A percentile compares a stretch with the other conserved stretches of the same genome.
These are phyloP conservation scores for Cryoendolithus antarcticus DNA, from an alignment of 2,329 filamentous ascomycete species.

Conservation along the genomic window DNA sequence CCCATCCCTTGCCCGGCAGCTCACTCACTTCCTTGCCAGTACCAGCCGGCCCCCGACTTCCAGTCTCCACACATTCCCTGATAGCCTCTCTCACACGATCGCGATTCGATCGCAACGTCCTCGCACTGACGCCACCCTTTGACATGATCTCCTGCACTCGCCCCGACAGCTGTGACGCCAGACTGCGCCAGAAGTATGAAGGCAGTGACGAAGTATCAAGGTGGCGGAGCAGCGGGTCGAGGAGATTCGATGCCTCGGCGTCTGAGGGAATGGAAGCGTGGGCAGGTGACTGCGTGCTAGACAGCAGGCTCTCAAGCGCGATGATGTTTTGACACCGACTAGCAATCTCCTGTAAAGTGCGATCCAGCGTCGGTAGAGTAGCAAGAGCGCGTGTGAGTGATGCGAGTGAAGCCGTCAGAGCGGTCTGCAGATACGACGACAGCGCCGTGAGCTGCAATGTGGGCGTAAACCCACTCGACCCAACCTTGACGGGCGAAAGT, in stretches of 20 bases:
- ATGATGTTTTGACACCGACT: constrained; percentile 81
- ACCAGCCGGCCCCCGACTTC: constrained; percentile 51
- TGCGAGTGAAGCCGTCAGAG: constrained; percentile 66
- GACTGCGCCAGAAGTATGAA: constrained; percentile 85
- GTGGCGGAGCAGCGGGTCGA: constrained; percentile 55
- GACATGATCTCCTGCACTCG: constrained; percentile 75
- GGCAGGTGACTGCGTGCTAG: constrained; percentile 50
- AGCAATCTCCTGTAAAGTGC: constrained; percentile 69
- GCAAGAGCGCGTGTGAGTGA: constrained; percentile 63
- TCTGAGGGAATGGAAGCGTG: constrained; percentile 50
- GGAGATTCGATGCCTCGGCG: constrained; percentile 37
- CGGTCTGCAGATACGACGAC: constrained; percentile 69
- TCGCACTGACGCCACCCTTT: constrained; percentile 69
- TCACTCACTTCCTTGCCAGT: constrained; percentile 24
- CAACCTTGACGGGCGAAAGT: constrained; percentile 50
- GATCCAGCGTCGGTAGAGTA: constrained; percentile 69
- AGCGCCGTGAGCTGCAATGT: constrained; percentile 62
- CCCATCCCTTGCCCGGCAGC: constrained; percentile 47
- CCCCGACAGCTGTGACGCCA: constrained; percentile 64
- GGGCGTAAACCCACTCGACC: constrained; percentile 44
- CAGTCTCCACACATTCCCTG: constrained; percentile 68
- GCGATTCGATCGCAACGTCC: constrained; percentile 66
- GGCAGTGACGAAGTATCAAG: constrained; percentile 79
- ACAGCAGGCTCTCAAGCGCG: constrained; percentile 70
- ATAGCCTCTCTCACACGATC: constrained; percentile 65